Conservation (phyloP, 2,329 filamentous ascomycete species). For the Pseudocercospora crystallina region DNA sequence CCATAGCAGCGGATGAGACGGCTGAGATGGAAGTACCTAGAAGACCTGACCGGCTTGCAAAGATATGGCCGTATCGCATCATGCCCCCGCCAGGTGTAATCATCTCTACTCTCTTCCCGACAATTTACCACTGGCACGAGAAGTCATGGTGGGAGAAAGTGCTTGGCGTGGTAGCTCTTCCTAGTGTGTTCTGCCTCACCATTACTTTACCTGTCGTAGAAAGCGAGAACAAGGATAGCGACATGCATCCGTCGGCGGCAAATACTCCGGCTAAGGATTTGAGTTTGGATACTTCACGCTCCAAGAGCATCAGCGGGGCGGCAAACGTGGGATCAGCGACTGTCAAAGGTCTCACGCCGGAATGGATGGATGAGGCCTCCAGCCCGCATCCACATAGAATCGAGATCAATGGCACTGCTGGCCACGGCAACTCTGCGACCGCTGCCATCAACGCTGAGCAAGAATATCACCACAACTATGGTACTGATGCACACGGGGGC, state of each 20-base stretch:
- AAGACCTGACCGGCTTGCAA: conserved; percentile 42
- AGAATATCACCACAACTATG: conserved; percentile 29
- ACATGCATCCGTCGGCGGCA: conserved; percentile 1
- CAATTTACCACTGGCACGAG: conserved; percentile 74
- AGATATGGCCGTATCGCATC: conserved; percentile 78
- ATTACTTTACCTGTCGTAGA: conserved; percentile 92
- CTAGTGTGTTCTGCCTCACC: conserved; percentile 85
- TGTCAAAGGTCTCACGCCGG: conserved; percentile 17
- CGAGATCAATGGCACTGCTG: conserved; percentile 24
- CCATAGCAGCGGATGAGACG: conserved; percentile 38
- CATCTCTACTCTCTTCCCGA: conserved; percentile 78
- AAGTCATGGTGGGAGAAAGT: conserved; percentile 85
- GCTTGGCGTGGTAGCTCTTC: conserved; percentile 78
- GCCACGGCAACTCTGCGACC: conserved; percentile 36
- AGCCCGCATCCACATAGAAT: conserved; percentile 19
- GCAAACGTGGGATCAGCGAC: conserved; percentile 11
- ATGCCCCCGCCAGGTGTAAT: conserved; percentile 73
- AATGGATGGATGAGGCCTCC: conserved; percentile 17
- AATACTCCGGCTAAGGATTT: conserved; percentile 12
- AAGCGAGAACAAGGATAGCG: conserved; percentile 48
- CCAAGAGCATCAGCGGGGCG: conserved; percentile 17
- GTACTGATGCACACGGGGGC: conserved; percentile 7
- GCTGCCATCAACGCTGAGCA: conserved; percentile 31
- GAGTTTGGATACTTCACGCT: conserved; percentile 18
- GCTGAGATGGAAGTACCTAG: conserved; percentile 25